Base-by-base conservation (phyloP, 768 basidiomycete genomes). In the Rhodotorula babjevae region DNA sequence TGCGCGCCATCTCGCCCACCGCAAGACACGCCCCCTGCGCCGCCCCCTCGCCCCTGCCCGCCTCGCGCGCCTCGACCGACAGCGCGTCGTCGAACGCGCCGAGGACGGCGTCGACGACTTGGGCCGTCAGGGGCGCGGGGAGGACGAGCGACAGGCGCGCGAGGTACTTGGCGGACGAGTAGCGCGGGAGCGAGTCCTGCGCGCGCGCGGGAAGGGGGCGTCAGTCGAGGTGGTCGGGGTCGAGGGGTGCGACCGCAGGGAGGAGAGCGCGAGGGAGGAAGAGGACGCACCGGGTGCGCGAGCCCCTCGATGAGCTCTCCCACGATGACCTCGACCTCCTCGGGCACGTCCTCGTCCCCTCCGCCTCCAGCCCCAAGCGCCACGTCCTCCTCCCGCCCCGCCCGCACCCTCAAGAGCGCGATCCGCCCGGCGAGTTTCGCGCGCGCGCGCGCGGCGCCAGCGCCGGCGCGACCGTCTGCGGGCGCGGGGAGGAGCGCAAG, bases 21-120 rank as follows among this genome's bases (percentile, higher is more conserved):
- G 92, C 92, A 46, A 98, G 84, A 79, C 89, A 92, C 21, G 92
- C 89, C 10, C 96, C 96, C 81, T 99, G 96, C 93, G 94, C 96
- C 63, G 90, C 90, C 71, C 85, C 85, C 81, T 97, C 93, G 40
- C 93, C 90, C 61, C 8, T 15, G 14, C 88, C n/a, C 83, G 18
- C 57, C 89, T 78, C 69, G 56, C 23, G 87, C 15, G 85, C 87
- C 33, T 84, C 85, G 3, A n/a, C n/a, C 3, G 53, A 27, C 16
- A 57, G 58, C 15, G 88, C 81, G 91, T 91, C 61, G 90, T 87
- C 14, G 80, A 93, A 96, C n/a, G 92, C 82, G 1, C 83, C 85
- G 71, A 93, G 82, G 47, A 93, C 82, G 10, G 87, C 91, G 64
- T 90, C 88, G 8, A 95, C 81, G n/a, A 98, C 88, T 79, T 98